A percentile compares a stretch with the other conserved stretches of the same genome.
These are phyloP conservation scores for Microbotryomycetes sp. DNA, from an alignment of 1,284 basidiomycete species.

Conservation along the genomic window DNA sequence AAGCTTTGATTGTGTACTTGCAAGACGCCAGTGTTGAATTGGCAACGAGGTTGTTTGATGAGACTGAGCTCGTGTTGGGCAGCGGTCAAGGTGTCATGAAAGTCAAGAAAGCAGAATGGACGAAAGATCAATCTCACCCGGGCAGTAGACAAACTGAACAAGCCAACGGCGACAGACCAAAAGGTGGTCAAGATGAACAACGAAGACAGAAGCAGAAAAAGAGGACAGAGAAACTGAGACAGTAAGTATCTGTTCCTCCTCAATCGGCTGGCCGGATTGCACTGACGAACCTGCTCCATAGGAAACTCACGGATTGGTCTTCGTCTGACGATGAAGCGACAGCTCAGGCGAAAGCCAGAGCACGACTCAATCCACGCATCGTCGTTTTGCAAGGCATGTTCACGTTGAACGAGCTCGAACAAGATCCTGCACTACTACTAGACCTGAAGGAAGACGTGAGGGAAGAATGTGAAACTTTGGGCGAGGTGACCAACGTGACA, in stretches of 20 bases:
- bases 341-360: constrained; percentile 52
- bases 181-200: constrained; percentile 56
- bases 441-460: constrained; percentile 95
- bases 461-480: constrained; percentile 82
- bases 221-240: constrained; percentile 81
- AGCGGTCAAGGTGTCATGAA: constrained; percentile 59
- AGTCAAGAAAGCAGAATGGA: constrained; percentile 79
- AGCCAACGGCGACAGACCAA: constrained; percentile 4
- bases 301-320: constrained; percentile 78
- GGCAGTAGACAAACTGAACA: constrained; percentile 36
- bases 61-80: constrained; percentile 69
- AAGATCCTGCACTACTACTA: constrained; percentile 77
- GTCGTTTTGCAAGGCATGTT: constrained; percentile 97
- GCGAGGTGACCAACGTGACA: constrained; percentile 95
- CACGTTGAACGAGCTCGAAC: constrained; percentile 73
- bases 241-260: constrained; percentile 49
- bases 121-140: constrained; percentile 48
- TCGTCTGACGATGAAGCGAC: constrained; percentile 46
- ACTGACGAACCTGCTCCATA: constrained; percentile 38
- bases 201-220: constrained; percentile 64
- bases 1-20: constrained; percentile 93
- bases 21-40: constrained; percentile 89
- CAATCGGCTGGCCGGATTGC: not conserved
- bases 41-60: constrained; percentile 80
- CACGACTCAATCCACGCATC: constrained; percentile 45